Evolutionary conservation across 495 filamentous ascomycete genomes (phyloP), one percentile per base, ranked within the genome.

Genomic region (Bryoglossum gracile): DNA sequence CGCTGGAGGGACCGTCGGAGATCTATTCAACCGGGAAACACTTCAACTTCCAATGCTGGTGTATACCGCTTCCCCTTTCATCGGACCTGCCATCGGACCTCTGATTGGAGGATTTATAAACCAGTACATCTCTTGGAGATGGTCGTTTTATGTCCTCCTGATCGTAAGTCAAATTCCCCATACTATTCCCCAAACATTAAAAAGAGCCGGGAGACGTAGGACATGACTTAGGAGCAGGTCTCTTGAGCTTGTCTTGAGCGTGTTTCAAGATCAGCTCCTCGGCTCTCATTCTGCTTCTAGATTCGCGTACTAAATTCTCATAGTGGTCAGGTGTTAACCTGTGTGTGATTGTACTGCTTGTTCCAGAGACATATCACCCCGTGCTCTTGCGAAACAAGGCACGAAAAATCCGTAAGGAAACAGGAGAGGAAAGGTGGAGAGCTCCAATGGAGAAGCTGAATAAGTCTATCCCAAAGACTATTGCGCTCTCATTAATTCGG

Each of bases 1-100:
- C 3, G 85, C 89, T 3, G 91, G 92, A 22, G 91, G 89, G 0
- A 95, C 89, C 1, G 86, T 95, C 3, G 89, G 88, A 8, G 90
- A 98, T 62, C 67, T 96, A 66, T 97, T 96, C 63, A 68, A 69
- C 13, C 80, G 79, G 19, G 71, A 86, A 38, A 76, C 89, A 42
- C 81, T 96, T 42, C 79, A 78, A 46, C 72, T 75, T 25, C 74
- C 75, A 19, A 60, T 61, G 61, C 33, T 59, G 46, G 37, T 76
- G 8, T 94, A 90, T 58, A 87, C 88, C 1, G 73, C 83, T 6
- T 72, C 78, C 11, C 91, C 89, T 6, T 94, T 94, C 56, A 65
- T 88, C 30, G 86, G 87, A 13, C 82, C 80, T 68, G 74, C 72
- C 59, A 60, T 75, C 4, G 77, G 81, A 3, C 82, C 83, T 4